Evolutionary conservation across 345 rosid genomes (phyloP), one percentile per base, ranked within the genome.

Genomic region (Firmiana major): DNA sequence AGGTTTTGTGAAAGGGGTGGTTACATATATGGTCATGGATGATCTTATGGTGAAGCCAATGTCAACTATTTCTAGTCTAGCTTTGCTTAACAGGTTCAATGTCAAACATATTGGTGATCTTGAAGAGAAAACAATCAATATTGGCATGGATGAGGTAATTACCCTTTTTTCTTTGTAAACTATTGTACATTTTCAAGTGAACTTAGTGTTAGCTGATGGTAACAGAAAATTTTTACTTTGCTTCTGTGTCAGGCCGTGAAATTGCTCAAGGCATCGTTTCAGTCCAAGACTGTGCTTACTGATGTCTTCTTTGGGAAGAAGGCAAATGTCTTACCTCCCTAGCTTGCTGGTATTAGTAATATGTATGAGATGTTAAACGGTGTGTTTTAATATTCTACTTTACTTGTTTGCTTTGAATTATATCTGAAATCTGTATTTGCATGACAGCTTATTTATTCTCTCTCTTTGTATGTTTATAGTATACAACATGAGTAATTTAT

Each of bases 1-100:
- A 38, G 89, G 87, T 2, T 84, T 60, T 28, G 86, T 77, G 28
- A 81, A 83, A 67, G 85, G 65, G 2, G 51, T 71, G 7, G 81
- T 76, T 1, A 82, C 83, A 0, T 84, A 84, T 22, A 83, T 81
- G 79, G 80, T 81, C 1, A 78, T 24, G 51, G 77, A 80, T 63
- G 63, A 74, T 45, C 71, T 72, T 16, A n/a, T 10, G 3, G 71
- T 83, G 13, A 73, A 42, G 6, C 78, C 83, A 1, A 38, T 80
- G 74, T 67, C 82, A 17, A 78, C 71, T n/a, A 67, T 48, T 2
- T 48, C 75, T 17, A 19, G 36, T 31, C 10, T 75, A 38, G 1
- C 74, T 7, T 17, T 81, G 68, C 80, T 81, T 0, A 81, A 54
- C n/a, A 73, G 62, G 63, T 80, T 72, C 51, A 40, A 46, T 5